phyloP scores from a whole-genome alignment of 2,329 filamentous ascomycete species.

The Aschersonia sp. region DNA sequence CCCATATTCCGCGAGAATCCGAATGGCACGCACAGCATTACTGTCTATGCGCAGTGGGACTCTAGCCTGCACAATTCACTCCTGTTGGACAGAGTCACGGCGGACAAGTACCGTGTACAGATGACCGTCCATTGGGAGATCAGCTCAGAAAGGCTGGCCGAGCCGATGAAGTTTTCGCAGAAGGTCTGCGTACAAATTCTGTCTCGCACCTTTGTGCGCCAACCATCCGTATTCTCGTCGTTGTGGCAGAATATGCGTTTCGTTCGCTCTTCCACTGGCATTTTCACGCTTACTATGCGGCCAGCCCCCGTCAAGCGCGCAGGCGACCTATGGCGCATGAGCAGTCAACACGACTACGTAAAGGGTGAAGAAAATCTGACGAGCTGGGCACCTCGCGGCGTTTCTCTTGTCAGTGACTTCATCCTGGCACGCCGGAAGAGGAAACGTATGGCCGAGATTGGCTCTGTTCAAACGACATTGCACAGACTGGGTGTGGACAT shows the following conservation, averaged over 20 bases:
- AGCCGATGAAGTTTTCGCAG: constrained; percentile 75
- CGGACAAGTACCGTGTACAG: constrained; percentile 86
- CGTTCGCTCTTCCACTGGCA: constrained; percentile 71
- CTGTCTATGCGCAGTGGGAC: constrained; percentile 88
- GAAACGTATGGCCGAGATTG: constrained; percentile 63
- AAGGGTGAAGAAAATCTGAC: constrained; percentile 83
- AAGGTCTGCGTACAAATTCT: constrained; percentile 73
- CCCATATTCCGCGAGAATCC: constrained; percentile 73
- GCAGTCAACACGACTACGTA: constrained; percentile 86
- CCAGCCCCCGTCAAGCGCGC: constrained; percentile 83
- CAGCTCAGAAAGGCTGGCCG: constrained; percentile 65
- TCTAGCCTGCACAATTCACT: constrained; percentile 83
- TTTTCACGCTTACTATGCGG: constrained; percentile 76
- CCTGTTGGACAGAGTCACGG: constrained; percentile 83
- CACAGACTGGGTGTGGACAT: constrained; percentile 39
- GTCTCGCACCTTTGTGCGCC: constrained; percentile 69
- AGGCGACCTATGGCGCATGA: constrained; percentile 91
- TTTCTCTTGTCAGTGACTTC: constrained; percentile 82
- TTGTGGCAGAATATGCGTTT: constrained; percentile 76
- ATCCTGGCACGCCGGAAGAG: constrained; percentile 61
- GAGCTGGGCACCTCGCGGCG: constrained; percentile 77
- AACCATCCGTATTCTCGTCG: constrained; percentile 73
- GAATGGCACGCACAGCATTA: constrained; percentile 80
- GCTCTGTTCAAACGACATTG: constrained; percentile 54
- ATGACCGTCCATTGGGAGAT: constrained; percentile 81